These are phyloP conservation scores for Talaromyces sp. DNA, from an alignment of 2,329 filamentous ascomycete species.

Conservation along the genomic window DNA sequence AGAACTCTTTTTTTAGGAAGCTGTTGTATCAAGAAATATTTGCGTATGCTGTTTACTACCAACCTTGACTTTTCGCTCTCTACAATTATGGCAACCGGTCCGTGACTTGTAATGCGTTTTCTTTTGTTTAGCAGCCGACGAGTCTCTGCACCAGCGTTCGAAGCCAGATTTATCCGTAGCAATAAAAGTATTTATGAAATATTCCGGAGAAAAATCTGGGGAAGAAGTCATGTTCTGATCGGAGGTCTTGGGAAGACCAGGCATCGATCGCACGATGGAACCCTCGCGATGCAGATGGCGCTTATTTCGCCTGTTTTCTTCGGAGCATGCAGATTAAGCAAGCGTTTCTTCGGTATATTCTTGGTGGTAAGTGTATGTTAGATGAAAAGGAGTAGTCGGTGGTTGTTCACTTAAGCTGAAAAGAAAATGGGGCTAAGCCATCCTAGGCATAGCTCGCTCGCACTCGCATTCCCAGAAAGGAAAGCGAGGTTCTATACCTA, in stretches of 20 bases:
- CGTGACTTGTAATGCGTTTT: conserved; percentile 16
- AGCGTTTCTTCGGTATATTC: not conserved
- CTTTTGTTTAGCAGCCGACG: not conserved
- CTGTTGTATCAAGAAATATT: not conserved
- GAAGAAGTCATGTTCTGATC: not conserved
- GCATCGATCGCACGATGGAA: not conserved
- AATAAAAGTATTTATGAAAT: not conserved
- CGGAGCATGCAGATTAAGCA: not conserved
- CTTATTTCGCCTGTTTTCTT: not conserved
- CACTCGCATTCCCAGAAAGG: not conserved
- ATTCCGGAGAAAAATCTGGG: not conserved
- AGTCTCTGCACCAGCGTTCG: not conserved
- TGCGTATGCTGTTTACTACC: not conserved
- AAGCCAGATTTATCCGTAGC: not conserved
- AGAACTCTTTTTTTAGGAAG: not conserved
- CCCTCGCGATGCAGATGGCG: not conserved
- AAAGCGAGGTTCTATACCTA: conserved; percentile 2
- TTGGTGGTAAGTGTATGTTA: not conserved
- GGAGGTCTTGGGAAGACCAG: not conserved
- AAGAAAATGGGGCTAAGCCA: not conserved
- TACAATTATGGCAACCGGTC: conserved; percentile 16
- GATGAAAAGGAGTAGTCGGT: not conserved
- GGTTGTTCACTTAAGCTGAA: not conserved
- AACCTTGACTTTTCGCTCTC: conserved; percentile 17
- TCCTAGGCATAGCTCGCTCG: not conserved